Evolutionary conservation across 140 eudicot genomes (phyloP).

Genomic region (Anethum foeniculum): DNA sequence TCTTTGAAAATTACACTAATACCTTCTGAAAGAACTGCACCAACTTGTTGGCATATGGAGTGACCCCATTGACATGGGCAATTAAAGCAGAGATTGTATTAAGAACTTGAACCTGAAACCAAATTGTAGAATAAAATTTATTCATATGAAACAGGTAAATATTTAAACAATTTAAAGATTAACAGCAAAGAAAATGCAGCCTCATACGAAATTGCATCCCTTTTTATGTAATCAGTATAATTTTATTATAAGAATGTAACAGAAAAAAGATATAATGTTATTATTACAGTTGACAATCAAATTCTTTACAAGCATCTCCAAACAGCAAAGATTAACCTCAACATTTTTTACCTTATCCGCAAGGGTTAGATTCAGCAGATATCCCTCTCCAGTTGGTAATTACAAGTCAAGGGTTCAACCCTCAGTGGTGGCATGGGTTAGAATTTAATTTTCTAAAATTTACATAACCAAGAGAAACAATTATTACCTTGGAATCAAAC

Average conservation of each 20-base stretch:
- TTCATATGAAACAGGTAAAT: not conserved
- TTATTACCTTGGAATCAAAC: conserved; percentile 81
- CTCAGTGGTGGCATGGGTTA: not conserved
- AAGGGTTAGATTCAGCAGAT: not conserved
- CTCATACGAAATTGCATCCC: not conserved
- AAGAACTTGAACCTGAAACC: conserved; percentile 76
- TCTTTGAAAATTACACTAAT: conserved; percentile 1
- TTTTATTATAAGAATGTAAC: not conserved
- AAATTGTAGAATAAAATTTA: not conserved
- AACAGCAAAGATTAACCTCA: not conserved
- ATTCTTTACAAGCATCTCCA: not conserved
- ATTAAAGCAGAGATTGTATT: conserved; percentile 77
- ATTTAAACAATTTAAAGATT: not conserved
- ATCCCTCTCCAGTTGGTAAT: not conserved
- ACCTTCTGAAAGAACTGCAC: conserved; percentile 88
- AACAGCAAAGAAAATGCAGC: not conserved
- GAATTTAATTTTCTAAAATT: not conserved
- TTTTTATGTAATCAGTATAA: not conserved
- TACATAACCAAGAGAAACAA: not conserved
- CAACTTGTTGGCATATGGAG: conserved; percentile 73
- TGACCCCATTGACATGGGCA: conserved; percentile 60
- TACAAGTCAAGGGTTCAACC: not conserved
- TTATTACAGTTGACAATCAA: not conserved
- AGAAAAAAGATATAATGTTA: not conserved
- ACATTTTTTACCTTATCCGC: not conserved